Conservation (phyloP, 2,329 filamentous ascomycete genomes). For the Aspergillus sp. region DNA sequence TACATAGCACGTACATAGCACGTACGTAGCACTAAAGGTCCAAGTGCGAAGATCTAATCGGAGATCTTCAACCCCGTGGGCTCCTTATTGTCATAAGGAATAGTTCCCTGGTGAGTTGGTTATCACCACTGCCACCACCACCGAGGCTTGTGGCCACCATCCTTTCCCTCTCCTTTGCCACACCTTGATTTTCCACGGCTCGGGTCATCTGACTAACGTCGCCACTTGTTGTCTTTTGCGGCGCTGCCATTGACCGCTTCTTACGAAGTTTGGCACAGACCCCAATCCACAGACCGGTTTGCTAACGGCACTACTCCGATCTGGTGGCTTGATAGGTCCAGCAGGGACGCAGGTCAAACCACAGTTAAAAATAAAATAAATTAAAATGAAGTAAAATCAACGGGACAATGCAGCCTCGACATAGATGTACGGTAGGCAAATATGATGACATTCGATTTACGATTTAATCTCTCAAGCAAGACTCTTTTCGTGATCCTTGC, state of each 20-base stretch:
- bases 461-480: conserved; percentile 10
- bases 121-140: neutral
- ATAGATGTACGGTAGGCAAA: neutral
- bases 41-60: neutral
- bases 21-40: too few species aligned
- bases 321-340: neutral
- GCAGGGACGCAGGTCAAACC: neutral
- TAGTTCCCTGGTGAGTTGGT: neutral
- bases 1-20: neutral
- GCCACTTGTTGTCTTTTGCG: neutral
- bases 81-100: neutral
- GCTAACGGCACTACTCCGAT: neutral
- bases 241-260: neutral
- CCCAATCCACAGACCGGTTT: neutral
- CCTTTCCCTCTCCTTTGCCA: neutral
- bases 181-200: neutral
- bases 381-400: neutral
- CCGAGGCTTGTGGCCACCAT: neutral
- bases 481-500: conserved; percentile 17
- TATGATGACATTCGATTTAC: neutral
- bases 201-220: neutral
- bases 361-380: neutral
- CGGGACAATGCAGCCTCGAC: neutral
- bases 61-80: neutral
- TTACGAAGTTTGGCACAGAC: neutral